These are phyloP conservation scores for Hymenotorrendiella dingleyae DNA, from an alignment of 2,329 filamentous ascomycete species.

Conservation along the genomic window DNA sequence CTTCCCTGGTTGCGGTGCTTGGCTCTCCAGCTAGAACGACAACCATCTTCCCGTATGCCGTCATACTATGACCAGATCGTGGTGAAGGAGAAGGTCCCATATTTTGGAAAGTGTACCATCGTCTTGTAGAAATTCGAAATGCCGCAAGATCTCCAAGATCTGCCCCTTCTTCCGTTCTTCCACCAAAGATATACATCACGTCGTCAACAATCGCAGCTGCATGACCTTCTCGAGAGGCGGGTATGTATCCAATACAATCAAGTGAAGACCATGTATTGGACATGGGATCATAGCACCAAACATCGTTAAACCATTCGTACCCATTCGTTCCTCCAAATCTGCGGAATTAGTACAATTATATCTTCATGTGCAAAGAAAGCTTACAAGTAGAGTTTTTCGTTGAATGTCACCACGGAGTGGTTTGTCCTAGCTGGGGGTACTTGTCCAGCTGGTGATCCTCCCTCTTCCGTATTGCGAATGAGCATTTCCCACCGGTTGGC, in stretches of 20 bases:
- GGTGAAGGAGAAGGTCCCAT: constrained; percentile 96
- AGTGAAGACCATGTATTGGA: constrained; percentile 80
- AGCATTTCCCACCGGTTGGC: constrained; percentile 93
- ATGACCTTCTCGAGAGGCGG: constrained; percentile 87
- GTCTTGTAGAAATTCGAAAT: constrained; percentile 71
- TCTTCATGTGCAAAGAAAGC: constrained; percentile 35
- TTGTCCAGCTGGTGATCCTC: constrained; percentile 52
- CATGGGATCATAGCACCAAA: constrained; percentile 89
- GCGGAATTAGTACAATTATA: constrained; percentile 16
- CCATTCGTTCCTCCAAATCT: constrained; percentile 98
- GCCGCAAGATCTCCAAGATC: constrained; percentile 92
- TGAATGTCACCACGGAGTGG: constrained; percentile 84
- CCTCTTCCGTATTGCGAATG: constrained; percentile 66
- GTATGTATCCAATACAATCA: constrained; percentile 97
- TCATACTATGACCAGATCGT: constrained; percentile 96
- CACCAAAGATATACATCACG: constrained; percentile 99
- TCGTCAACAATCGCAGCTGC: constrained; percentile 90
- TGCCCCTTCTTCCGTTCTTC: constrained; percentile 85
- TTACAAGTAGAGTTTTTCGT: constrained; percentile 90
- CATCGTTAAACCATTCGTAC: constrained; percentile 96
- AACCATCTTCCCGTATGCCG: constrained; percentile 84
- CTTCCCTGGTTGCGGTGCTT: constrained; percentile 74
- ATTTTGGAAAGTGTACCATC: constrained; percentile 99
- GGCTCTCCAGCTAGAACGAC: constrained; percentile 92
- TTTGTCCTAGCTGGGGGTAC: constrained; percentile 89